A percentile compares a stretch with the other conserved stretches of the same genome.
Conservation (phyloP, 805 yeast species). For the Suhomyces sp. region DNA sequence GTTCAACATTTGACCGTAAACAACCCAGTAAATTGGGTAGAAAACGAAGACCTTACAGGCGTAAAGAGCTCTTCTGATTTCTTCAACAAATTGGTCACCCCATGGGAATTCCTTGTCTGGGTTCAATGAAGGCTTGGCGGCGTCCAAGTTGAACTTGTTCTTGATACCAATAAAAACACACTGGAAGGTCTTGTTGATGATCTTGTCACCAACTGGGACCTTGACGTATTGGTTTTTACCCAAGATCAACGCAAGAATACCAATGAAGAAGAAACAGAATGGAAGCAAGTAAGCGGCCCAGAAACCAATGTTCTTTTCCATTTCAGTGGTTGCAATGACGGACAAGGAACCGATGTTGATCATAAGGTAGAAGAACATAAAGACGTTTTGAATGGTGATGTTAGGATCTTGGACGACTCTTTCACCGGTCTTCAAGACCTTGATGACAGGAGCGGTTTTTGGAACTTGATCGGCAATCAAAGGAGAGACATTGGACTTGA, state of each 20-base stretch:
- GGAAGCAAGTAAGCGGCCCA: constrained; percentile 78
- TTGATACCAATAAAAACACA: constrained; percentile 41
- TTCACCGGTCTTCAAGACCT: constrained; percentile 40
- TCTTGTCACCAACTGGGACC: constrained; percentile 61
- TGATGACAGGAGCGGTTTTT: constrained; percentile 38
- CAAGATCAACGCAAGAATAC: constrained; percentile 48
- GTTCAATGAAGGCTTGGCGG: constrained; percentile 58
- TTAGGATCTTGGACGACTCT: constrained; percentile 56
- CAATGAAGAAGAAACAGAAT: constrained; percentile 54
- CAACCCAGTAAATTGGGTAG: constrained; percentile 74
- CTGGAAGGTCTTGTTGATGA: constrained; percentile 53
- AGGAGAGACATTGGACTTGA: constrained; percentile 73
- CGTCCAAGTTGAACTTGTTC: constrained; percentile 50
- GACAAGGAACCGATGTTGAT: constrained; percentile 75
- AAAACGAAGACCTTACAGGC: constrained; percentile 75
- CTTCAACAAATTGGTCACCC: constrained; percentile 73
- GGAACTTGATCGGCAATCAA: constrained; percentile 60
- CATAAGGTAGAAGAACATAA: constrained; percentile 74
- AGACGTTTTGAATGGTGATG: constrained; percentile 69
- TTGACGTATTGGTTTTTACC: constrained; percentile 59
- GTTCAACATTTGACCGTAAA: constrained; percentile 68
- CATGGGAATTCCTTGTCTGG: constrained; percentile 52
- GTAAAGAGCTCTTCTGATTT: constrained; percentile 59
- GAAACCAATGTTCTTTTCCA: constrained; percentile 64
- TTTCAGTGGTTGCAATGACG: constrained; percentile 72